Evolutionary conservation across 2,329 filamentous ascomycete species (phyloP), one percentile per base, ranked within the genome.

Genomic region (Fonsecaea erecta): DNA sequence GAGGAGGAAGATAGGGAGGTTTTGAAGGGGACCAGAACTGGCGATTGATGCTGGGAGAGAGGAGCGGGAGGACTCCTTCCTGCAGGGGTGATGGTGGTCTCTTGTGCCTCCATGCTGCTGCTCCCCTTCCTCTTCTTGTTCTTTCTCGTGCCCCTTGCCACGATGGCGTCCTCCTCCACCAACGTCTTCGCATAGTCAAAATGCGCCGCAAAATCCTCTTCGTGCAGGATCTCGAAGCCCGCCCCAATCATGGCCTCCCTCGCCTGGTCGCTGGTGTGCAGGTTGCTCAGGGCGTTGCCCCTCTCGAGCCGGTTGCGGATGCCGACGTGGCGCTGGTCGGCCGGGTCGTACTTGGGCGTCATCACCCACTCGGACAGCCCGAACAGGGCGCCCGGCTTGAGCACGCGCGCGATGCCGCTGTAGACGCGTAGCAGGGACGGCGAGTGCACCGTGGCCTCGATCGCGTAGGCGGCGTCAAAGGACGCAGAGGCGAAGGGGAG

Each of bases 321-420:
- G 1, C 56, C 62, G 12, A 70, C 61, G 60, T 75, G 74, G 9
- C 62, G 24, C 7, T 64, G 43, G 55, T 74, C 68, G 16, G 46
- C 51, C 1, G 69, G 66, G 64, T 76, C 71, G 43, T 70, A 75
- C 12, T 57, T 63, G 30, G 72, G 70, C 11, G 73, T 76, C 58
- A 75, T 70, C 48, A 75, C 70, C 74, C 74, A 74, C 55, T 76
- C 74, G 28, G 70, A 69, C 11, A 73, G 66, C 3, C 71, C 74
- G 62, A 75, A 72, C 9, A 60, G 26, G 5, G 70, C 74, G 4
- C 72, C 73, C 1, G 71, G 72, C 54, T 74, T 75, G 28, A 76
- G 65, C 1, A 76, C 74, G n/a, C 72, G 70, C 51, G 40, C 68
- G 12, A 74, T 71, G 46, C 74, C 64, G 3, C 55, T 56, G 68